Evolutionary conservation across 202 grass and related monocot species (phyloP).

Genomic region (Brachypodium distachyon): DNA sequence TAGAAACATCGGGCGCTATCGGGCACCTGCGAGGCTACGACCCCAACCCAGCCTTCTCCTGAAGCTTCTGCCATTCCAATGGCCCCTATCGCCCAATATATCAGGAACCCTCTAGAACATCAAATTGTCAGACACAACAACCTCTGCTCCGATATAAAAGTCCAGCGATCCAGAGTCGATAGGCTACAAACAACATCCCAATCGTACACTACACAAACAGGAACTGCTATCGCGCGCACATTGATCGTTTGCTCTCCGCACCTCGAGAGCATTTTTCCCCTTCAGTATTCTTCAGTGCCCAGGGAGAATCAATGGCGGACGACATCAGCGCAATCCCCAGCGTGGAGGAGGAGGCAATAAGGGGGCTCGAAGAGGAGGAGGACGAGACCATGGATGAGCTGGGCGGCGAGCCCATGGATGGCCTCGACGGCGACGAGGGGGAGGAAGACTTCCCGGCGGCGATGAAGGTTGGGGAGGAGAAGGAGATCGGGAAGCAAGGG

Average conservation of each 20-base stretch:
- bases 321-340: neutral
- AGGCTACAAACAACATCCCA: neutral
- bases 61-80: neutral
- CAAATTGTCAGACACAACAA: neutral
- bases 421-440: neutral
- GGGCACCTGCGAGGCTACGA: neutral
- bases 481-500: conserved; percentile 67
- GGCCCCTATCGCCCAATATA: neutral
- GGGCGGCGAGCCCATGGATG: neutral
- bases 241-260: neutral
- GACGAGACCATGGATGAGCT: conserved; percentile 17
- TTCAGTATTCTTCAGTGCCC: neutral
- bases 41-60: neutral
- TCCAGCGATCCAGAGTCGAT: neutral
- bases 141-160: neutral
- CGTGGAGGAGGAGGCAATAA: conserved; percentile 11
- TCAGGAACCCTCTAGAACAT: neutral
- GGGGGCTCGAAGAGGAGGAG: neutral
- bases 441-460: neutral
- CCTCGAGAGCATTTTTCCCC: neutral
- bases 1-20: conserved; percentile 22
- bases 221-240: neutral
- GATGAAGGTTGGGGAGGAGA: conserved; percentile 66
- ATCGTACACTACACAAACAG: neutral
- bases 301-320: neutral